Base-by-base conservation (phyloP, 2,329 filamentous ascomycete species). In the Pseudogymnoascus sp. region DNA sequence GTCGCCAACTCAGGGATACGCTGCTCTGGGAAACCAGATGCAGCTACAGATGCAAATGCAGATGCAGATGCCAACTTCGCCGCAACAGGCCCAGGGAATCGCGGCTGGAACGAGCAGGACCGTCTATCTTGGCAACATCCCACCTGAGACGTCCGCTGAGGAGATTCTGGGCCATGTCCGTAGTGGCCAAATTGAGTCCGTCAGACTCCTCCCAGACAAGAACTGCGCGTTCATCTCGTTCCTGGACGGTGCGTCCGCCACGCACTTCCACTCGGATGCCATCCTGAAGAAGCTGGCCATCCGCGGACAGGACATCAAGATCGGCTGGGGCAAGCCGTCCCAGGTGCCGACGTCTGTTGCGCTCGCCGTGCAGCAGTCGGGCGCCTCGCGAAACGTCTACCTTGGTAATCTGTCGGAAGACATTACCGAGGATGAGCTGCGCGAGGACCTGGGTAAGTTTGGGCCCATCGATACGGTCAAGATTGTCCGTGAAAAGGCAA, bases 171-270 rank as follows among this genome's bases (percentile, higher is more conserved):
- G 92, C 67, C 94, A 99, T 72, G 94, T 99, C 64, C 86, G 94
- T 67, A 97, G 94, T 76, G 94, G 94, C 23, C 94, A 97, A 74
- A 97, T 99, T 71, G 94, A 99, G 80, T 97, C 94, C n/a, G 94
- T 99, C 61, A 89, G 94, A 69, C 83, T 99, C 67, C 82, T 99
- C 62, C 91, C 93, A 23, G 94, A 99, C 78, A 99, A 97, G 90
- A 99, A 97, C 82, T 99, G 94, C 73, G 94, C 94, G 63, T 99
- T 99, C 81, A 97, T 99, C 74, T 99, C 94, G 6, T 99, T 99
- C 80, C 82, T 99, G 68, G 94, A 99, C 73, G 92, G 92, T 71
- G 96, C 92, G 78, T 97, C 94, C 31, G 94, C 94, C 63, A 97
- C 93, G 21, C 94, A 99, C 75, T 99, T 99, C 79, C 94, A 99